Base-by-base conservation (phyloP, 257 asterid genomes). In the Solanum pimpinellifolium region DNA sequence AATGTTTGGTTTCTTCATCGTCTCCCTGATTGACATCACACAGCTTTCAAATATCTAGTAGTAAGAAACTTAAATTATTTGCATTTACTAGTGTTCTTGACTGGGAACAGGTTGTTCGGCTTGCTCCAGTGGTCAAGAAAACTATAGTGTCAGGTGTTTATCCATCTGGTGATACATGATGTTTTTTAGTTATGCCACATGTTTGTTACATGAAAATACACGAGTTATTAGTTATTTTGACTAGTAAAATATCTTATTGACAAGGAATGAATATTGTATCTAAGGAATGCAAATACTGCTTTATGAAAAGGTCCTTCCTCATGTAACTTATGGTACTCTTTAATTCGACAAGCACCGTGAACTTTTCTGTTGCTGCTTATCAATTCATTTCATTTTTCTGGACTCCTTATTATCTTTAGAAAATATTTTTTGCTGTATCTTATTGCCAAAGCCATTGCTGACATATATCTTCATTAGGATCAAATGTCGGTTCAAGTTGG, bases 91-190 rank as follows among this genome's bases (percentile, higher is more conserved):
- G 49, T 86, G 80, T 25, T 88, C 69, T 86, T 88, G 75, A 42
- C 91, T 89, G 80, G 35, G 72, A 86, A 87, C 86, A 97, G 98
- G 92, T 88, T 86, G 93, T 89, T 84, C 94, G 95, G 46, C 90
- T 92, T 84, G 93, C 88, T 76, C 92, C 91, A 73, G 98, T 94
- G 39, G 92, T 88, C 25, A 96, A 95, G 90, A 95, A 89, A 89
- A 85, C 95, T 83, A 72, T 93, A 86, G 86, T 85, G 85, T 65
- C 94, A 84, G 98, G 98, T 95, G 93, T 76, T 65, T 66, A 33
- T 49, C 66, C 74, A 87, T 85, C 88, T 72, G 23, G n/a, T 56
- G 83, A 86, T 86, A 29, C 46, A 85, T 85, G 44, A 37, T 75
- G 16, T 76, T 6, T 15, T 66, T 35, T 72, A 59, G 41, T 66